A percentile compares a stretch with the other conserved stretches of the same genome.
Evolutionary conservation across 106 monocot genomes (phyloP).

Genomic region (Apostasia shenzhenica): DNA sequence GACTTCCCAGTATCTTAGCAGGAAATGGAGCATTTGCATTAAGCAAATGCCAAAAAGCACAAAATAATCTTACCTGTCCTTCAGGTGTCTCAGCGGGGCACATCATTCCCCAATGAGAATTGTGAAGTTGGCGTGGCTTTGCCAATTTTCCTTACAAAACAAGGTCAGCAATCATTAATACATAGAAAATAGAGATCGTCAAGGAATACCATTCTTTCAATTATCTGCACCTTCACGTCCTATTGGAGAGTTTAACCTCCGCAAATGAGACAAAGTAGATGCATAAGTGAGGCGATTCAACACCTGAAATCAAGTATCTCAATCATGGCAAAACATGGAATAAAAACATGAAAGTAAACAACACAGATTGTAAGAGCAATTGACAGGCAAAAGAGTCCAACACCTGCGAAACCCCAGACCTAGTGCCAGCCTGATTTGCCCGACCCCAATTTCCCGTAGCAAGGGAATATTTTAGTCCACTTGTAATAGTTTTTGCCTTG

Average conservation of each 20-base stretch:
- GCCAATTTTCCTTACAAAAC: slow-evolving; percentile 74
- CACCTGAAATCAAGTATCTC: slow-evolving; percentile 35
- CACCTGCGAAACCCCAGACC: slow-evolving; percentile 99
- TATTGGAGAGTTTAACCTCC: slow-evolving; percentile 96
- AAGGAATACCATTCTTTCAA: neutral
- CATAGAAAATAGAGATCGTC: neutral
- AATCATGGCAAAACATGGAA: neutral
- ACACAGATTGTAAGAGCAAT: neutral
- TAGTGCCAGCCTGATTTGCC: slow-evolving; percentile 98
- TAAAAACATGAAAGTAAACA: neutral
- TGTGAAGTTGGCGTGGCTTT: slow-evolving; percentile 91
- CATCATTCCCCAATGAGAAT: slow-evolving; percentile 99
- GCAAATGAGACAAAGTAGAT: slow-evolving; percentile 88
- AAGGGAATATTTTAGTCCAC: slow-evolving; percentile 97
- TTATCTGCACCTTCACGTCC: slow-evolving; percentile 78
- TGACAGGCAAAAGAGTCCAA: neutral
- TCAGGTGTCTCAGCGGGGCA: slow-evolving; percentile 99
- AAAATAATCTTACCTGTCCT: slow-evolving; percentile 59
- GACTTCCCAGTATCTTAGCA: neutral
- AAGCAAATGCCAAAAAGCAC: neutral
- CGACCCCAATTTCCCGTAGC: slow-evolving; percentile 99
- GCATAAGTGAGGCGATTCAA: slow-evolving; percentile 94
- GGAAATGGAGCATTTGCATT: neutral
- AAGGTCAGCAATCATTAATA: neutral
- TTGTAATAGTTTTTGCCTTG: slow-evolving; percentile 90